Evolutionary conservation across 371 early-diverging fungal species (phyloP).

Genomic region (Gilbertella persicaria): DNA sequence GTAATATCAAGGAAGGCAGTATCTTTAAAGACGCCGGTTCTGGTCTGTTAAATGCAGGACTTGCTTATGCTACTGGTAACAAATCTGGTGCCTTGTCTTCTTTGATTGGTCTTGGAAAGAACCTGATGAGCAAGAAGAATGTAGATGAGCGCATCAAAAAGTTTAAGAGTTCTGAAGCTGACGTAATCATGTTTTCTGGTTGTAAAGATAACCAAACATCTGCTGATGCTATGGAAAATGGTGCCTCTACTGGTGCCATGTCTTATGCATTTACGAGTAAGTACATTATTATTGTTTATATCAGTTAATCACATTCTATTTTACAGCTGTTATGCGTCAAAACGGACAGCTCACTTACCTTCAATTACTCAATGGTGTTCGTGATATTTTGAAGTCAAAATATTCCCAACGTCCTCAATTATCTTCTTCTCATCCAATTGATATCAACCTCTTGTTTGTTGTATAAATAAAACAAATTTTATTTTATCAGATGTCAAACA

Average conservation of each 20-base stretch:
- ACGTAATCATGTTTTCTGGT: slow-evolving; percentile 82
- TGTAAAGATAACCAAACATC: slow-evolving; percentile 90
- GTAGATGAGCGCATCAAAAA: slow-evolving; percentile 39
- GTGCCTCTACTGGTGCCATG: slow-evolving; percentile 82
- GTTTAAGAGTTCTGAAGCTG: slow-evolving; percentile 62
- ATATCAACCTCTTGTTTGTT: slow-evolving; percentile 68
- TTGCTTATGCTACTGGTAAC: slow-evolving; percentile 50
- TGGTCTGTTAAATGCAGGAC: slow-evolving; percentile 43
- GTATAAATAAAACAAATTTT: slow-evolving; percentile 52
- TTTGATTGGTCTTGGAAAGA: slow-evolving; percentile 44
- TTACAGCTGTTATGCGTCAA: slow-evolving; percentile 46
- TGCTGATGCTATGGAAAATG: slow-evolving; percentile 72
- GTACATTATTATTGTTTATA: not conserved
- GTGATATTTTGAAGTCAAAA: slow-evolving; percentile 63
- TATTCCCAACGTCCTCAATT: slow-evolving; percentile 87
- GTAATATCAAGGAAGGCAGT: slow-evolving; percentile 56
- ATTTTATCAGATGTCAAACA: no score
- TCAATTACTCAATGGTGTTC: slow-evolving; percentile 71
- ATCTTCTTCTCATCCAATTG: slow-evolving; percentile 73
- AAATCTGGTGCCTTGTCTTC: slow-evolving; percentile 40
- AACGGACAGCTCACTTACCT: slow-evolving; percentile 71
- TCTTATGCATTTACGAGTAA: slow-evolving; percentile 70
- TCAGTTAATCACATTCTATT: not conserved
- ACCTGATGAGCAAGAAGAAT: slow-evolving; percentile 37
- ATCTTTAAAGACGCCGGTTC: slow-evolving; percentile 44